Percentiles rank a stretch among this genome's conserved stretches.
Conservation (phyloP, 768 basidiomycete species). For the Termitomyces sp. region DNA sequence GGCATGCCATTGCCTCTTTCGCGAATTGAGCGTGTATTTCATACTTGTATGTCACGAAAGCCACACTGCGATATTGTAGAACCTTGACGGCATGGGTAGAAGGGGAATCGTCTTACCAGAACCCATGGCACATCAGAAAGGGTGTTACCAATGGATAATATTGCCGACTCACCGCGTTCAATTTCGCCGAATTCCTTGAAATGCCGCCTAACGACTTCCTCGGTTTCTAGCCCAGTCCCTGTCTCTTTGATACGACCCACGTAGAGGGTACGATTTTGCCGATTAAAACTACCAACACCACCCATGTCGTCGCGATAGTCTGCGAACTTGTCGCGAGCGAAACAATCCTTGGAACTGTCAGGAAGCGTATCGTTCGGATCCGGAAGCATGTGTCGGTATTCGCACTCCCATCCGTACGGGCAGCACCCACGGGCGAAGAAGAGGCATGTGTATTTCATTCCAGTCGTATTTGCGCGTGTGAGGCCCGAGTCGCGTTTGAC, state of each 20-base stretch:
- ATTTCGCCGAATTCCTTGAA: conserved; percentile 96
- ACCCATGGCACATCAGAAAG: background rate
- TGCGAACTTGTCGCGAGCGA: conserved; percentile 93
- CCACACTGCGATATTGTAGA: conserved; percentile 90
- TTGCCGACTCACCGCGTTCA: conserved; percentile 67
- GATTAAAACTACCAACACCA: conserved; percentile 93
- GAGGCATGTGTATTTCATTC: conserved; percentile 88
- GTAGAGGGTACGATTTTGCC: conserved; percentile 93
- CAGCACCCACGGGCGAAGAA: conserved; percentile 97
- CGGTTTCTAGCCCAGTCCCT: conserved; percentile 81
- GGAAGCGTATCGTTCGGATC: conserved; percentile 63
- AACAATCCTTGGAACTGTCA: conserved; percentile 94
- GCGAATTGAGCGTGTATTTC: conserved; percentile 92
- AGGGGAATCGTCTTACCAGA: conserved; percentile 19
- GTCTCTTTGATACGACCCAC: conserved; percentile 93
- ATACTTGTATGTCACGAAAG: conserved; percentile 90
- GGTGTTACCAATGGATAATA: background rate
- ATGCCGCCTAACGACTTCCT: conserved; percentile 85
- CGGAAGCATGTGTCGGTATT: conserved; percentile 89
- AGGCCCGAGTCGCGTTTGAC: conserved; percentile 87
- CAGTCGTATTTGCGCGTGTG: conserved; percentile 91
- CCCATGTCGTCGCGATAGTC: conserved; percentile 99
- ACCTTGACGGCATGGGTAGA: conserved; percentile 62
- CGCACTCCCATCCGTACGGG: conserved; percentile 97
- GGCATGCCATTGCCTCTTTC: conserved; percentile 98